Base-by-base conservation (phyloP, 2,329 filamentous ascomycete species). In the Fusarium oxysporum region DNA sequence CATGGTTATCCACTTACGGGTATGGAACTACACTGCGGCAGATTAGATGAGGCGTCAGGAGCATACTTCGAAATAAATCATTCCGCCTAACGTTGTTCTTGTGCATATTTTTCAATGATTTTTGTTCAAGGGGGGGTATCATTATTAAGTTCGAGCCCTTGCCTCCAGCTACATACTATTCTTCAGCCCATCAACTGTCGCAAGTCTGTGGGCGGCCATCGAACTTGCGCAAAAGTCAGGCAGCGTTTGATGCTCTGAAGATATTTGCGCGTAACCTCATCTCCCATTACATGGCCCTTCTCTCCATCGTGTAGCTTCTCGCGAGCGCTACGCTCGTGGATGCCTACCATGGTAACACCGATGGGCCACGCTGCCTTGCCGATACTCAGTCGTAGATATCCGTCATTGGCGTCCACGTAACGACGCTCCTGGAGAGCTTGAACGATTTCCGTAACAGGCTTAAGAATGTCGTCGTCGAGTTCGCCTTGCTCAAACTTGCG, bases 321-420 rank as follows among this genome's bases (percentile, higher is more conserved):
- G 71, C 96, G 90, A 25, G 96, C 96, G 75, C 93, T 96, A 79
- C 96, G 91, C 86, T 98, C 96, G 89, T 99, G 96, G 77, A 99
- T 99, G 86, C 96, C 96, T 79, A 99, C 96, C 96, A 98, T 99
- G 81, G 96, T 99, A 43, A 99, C 96, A 83, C 96, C 96, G 79
- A 99, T 99, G 30, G 96, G 96, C 96, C 96, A 99, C 21, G 96
- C 96, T 75, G 95, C 95, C 85, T 97, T 97, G 73, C 95, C 95
- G 79, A 99, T 99, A 81, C 94, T 97, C 61, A 99, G 86, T 59
- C 94, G 89, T 68, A 99, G 86, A 82, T 99, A 99, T 1, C 94
- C 95, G 81, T 99, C 94, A 80, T 98, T 98, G 38, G 96, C 96
- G 83, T 98, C 93, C 51, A 99, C 96, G 80, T 99, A 99, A 71